Evolutionary conservation across 2,329 filamentous ascomycete genomes (phyloP).

Genomic region (Colletotrichum sp.): DNA sequence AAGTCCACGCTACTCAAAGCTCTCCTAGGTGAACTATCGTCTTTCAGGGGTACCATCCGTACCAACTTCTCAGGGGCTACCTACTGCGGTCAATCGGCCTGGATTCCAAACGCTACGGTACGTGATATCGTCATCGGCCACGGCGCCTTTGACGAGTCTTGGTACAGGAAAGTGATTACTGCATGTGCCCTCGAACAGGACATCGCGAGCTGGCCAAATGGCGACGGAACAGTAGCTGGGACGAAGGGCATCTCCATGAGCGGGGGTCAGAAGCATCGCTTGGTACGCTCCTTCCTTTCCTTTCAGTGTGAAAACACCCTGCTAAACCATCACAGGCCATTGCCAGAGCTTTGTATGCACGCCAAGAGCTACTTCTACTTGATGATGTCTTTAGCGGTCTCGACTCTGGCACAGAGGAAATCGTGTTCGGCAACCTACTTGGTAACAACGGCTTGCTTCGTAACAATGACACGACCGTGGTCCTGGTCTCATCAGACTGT

Average conservation of each 20-base stretch:
- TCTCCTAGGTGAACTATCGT: constrained; percentile 31
- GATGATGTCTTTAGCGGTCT: constrained; percentile 39
- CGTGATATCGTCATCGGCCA: constrained; percentile 37
- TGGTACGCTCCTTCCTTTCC: constrained; percentile 12
- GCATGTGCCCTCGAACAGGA: constrained; percentile 39
- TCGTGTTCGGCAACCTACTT: constrained; percentile 28
- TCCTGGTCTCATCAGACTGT: constrained; percentile 19
- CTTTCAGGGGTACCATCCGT: constrained; percentile 16
- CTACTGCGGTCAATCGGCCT: constrained; percentile 32
- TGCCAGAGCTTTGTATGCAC: constrained; percentile 34
- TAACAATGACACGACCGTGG: constrained; percentile 24
- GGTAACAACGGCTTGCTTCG: constrained; percentile 27
- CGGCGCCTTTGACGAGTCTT: constrained; percentile 27
- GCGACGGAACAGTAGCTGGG: constrained; percentile 38
- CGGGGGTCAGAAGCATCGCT: constrained; percentile 40
- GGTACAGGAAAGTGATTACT: constrained; percentile 36
- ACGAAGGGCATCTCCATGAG: constrained; percentile 41
- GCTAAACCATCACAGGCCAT: constrained; percentile 22
- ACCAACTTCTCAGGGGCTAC: constrained; percentile 25
- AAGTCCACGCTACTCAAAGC: constrained; percentile 38
- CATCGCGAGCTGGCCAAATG: constrained; percentile 30
- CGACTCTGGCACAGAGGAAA: constrained; percentile 30
- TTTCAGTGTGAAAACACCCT: neutral
- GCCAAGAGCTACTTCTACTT: constrained; percentile 26
- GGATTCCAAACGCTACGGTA: constrained; percentile 33